A percentile compares a stretch with the other conserved stretches of the same genome.
Evolutionary conservation across 1,139 yeast genomes (phyloP).

Genomic region (Pneumocystis carinii): DNA sequence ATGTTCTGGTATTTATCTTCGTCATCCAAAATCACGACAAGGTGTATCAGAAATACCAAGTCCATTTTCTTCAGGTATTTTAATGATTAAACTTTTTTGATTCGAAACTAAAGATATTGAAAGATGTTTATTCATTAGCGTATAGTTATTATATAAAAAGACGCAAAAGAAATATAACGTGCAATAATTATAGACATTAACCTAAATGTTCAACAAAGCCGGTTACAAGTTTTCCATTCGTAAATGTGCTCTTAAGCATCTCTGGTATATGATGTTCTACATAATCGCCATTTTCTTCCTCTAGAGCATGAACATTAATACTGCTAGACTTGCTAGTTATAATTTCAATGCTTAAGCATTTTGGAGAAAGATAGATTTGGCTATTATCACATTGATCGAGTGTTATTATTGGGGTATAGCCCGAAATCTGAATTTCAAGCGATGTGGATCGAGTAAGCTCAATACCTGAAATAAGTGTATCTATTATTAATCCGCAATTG

Average conservation of each 20-base stretch:
- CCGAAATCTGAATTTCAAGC: slow-evolving; percentile 75
- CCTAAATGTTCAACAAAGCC: slow-evolving; percentile 42
- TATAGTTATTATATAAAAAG: slow-evolving; percentile 82
- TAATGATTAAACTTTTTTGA: neutral
- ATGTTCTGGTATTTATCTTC: slow-evolving; percentile 85
- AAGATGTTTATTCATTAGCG: slow-evolving; percentile 72
- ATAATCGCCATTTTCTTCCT: slow-evolving; percentile 43
- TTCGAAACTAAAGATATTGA: neutral
- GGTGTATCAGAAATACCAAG: slow-evolving; percentile 92
- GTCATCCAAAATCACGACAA: slow-evolving; percentile 95
- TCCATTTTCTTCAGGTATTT: slow-evolving; percentile 51
- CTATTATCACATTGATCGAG: slow-evolving; percentile 86
- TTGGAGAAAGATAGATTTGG: slow-evolving; percentile 57
- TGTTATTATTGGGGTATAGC: slow-evolving; percentile 63
- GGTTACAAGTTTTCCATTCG: slow-evolving; percentile 34
- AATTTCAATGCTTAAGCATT: slow-evolving; percentile 54
- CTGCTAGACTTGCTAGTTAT: slow-evolving; percentile 76
- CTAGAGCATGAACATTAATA: slow-evolving; percentile 66
- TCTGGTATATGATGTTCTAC: slow-evolving; percentile 75
- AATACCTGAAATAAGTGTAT: slow-evolving; percentile 71
- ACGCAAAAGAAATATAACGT: slow-evolving; percentile 6
- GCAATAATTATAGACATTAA: slow-evolving; percentile 18
- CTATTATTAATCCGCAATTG: slow-evolving; percentile 63
- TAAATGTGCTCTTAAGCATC: slow-evolving; percentile 56
- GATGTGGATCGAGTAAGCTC: slow-evolving; percentile 71